Percentiles rank a stretch among this genome's conserved stretches.
Evolutionary conservation across 1,139 yeast genomes (phyloP).

Genomic region (Petasospora rhodanensis): DNA sequence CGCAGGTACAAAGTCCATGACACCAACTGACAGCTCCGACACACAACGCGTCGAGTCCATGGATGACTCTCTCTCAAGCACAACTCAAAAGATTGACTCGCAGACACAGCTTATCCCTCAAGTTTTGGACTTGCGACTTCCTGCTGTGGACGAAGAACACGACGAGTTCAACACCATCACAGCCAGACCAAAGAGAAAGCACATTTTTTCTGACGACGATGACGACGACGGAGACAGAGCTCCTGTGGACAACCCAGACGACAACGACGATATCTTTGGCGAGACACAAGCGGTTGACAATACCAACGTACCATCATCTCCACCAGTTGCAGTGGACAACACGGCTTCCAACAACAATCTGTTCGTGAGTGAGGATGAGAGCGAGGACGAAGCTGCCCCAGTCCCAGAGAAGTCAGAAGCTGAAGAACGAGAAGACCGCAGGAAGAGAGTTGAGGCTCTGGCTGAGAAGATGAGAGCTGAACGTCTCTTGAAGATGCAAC

Average conservation of each 20-base stretch:
- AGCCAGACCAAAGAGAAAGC: background rate
- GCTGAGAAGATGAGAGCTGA: constrained; percentile 22
- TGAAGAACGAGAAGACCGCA: constrained; percentile 12
- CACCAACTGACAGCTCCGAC: too few species aligned
- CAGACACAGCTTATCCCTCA: too few species aligned
- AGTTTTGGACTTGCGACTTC: too few species aligned
- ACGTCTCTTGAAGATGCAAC: constrained; percentile 19
- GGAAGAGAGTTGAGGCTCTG: constrained; percentile 15
- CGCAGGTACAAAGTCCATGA: too few species aligned
- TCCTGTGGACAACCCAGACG: background rate
- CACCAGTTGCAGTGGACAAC: too few species aligned
- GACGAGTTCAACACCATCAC: too few species aligned
- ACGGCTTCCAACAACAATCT: constrained; percentile 11
- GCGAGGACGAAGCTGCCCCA: constrained; percentile 4
- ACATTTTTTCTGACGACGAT: constrained; percentile 3
- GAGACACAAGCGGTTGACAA: background rate
- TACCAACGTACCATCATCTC: too few species aligned
- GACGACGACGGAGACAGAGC: background rate
- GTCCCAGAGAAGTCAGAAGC: background rate
- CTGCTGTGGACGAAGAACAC: too few species aligned
- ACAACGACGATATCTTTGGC: background rate
- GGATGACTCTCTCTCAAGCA: too few species aligned
- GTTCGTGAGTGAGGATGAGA: constrained; percentile 18
- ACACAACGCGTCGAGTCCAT: too few species aligned
- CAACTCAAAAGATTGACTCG: too few species aligned